These are phyloP conservation scores for Sporothrix protearum DNA, from an alignment of 2,329 filamentous ascomycete genomes.

Conservation along the genomic window DNA sequence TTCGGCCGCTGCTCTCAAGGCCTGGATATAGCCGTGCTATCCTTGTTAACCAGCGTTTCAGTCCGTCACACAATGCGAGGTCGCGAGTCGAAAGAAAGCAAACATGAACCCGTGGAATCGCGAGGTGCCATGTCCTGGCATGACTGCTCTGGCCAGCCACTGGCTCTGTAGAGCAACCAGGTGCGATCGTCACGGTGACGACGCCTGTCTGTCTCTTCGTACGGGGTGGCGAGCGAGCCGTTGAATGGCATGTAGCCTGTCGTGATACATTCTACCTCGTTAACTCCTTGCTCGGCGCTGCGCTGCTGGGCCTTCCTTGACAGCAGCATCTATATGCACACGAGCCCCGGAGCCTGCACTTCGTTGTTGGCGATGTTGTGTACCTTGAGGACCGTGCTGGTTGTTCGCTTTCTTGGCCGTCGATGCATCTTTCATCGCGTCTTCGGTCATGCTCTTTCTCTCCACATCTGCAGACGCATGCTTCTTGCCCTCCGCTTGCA, in stretches of 20 bases:
- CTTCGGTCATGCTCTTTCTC: background rate
- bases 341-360: conserved; percentile 9
- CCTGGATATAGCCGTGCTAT: background rate
- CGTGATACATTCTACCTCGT: conserved; percentile 1
- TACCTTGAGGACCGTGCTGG: background rate
- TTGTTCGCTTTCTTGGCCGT: background rate
- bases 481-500: background rate
- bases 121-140: background rate
- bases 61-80: background rate
- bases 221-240: background rate
- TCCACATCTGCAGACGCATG: background rate
- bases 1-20: background rate
- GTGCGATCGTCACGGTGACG: conserved; percentile 1
- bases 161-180: background rate
- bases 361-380: background rate
- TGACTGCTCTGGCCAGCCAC: background rate
- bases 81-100: background rate
- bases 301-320: background rate
- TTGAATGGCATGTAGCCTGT: background rate
- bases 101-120: too few relatives aligned
- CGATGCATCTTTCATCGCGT: background rate
- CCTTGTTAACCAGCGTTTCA: conserved; percentile 3
- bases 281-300: background rate
- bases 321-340: background rate
- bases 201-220: background rate